These are phyloP conservation scores for Pseudophaeomoniella oleicola DNA, from an alignment of 2,329 filamentous ascomycete species.

Conservation along the genomic window DNA sequence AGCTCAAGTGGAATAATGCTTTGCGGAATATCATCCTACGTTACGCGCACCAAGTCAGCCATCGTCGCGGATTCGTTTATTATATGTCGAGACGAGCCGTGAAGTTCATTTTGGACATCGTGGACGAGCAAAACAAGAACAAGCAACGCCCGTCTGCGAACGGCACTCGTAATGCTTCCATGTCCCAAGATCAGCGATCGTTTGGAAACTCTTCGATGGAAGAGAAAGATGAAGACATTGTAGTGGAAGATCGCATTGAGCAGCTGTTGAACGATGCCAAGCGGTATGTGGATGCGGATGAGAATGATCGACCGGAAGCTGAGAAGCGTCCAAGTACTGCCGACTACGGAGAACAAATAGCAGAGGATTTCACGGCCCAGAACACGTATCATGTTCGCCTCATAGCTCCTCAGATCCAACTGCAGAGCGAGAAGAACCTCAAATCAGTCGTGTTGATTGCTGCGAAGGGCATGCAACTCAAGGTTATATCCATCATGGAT, in stretches of 20 bases:
- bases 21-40: conserved; percentile 90
- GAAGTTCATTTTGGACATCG: conserved; percentile 95
- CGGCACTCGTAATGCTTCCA: conserved; percentile 15
- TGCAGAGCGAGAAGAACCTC: conserved; percentile 95
- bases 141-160: conserved; percentile 31
- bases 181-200: conserved; percentile 9
- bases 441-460: conserved; percentile 95
- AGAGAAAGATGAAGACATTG: conserved; percentile 44
- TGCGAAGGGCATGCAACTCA: conserved; percentile 94
- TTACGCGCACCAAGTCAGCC: conserved; percentile 94
- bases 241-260: conserved; percentile 72
- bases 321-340: conserved; percentile 16
- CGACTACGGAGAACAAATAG: conserved; percentile 59
- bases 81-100: conserved; percentile 91
- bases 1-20: conserved; percentile 97
- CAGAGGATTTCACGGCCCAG: conserved; percentile 75
- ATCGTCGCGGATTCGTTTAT: conserved; percentile 90
- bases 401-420: conserved; percentile 92
- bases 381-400: conserved; percentile 90
- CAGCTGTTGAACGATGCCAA: conserved; percentile 74
- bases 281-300: conserved; percentile 64
- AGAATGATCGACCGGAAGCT: conserved; percentile 25
- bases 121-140: conserved; percentile 78
- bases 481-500: conserved; percentile 96
- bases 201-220: conserved; percentile 19